Evolutionary conservation across 257 asterid genomes (phyloP), one percentile per base, ranked within the genome.

Genomic region (Leonotis leonurus): DNA sequence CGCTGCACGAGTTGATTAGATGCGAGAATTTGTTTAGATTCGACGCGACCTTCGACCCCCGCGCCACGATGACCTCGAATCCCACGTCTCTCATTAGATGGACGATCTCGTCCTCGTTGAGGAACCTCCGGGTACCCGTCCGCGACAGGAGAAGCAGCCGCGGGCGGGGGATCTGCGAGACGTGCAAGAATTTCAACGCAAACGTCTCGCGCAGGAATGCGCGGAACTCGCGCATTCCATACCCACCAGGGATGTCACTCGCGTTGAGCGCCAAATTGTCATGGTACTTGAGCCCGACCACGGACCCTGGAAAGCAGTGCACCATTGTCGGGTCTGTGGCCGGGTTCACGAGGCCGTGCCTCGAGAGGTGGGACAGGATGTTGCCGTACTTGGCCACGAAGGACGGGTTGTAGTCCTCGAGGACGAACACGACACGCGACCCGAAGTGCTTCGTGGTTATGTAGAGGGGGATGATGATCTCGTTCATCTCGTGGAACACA

Each of bases 401-500:
- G 40, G 89, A 81, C 1, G 79, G 75, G 36, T 82, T 87, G 80
- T 85, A 81, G 52, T 90, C 92, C 65, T 80, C 81, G 10, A 88
- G 73, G 22, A 90, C 73, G 62, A 88, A 71, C 2, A 68, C 58
- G n/a, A 85, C 85, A 37, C 81, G 78, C 50, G 84, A 80, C 5
- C 78, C 75, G 61, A 90, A 82, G 30, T 82, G 98, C 24, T 75
- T 89, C 26, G 85, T 36, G 17, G 96, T 85, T 37, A 90, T 77
- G 80, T 58, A 90, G 12, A 90, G 75, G 6, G 98, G 98, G 46
- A 90, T 41, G 18, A 90, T 82, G 62, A 89, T 90, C 65, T 91
- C 98, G 27, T 86, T 91, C 83, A 84, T 80, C 36, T 88, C 96
- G 40, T 90, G 97, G 84, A 81, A 90, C 3, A 83, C 79, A 72